These are phyloP conservation scores for Coemansia sp. DNA, from an alignment of 192 early-diverging fungal genomes.

Conservation along the genomic window DNA sequence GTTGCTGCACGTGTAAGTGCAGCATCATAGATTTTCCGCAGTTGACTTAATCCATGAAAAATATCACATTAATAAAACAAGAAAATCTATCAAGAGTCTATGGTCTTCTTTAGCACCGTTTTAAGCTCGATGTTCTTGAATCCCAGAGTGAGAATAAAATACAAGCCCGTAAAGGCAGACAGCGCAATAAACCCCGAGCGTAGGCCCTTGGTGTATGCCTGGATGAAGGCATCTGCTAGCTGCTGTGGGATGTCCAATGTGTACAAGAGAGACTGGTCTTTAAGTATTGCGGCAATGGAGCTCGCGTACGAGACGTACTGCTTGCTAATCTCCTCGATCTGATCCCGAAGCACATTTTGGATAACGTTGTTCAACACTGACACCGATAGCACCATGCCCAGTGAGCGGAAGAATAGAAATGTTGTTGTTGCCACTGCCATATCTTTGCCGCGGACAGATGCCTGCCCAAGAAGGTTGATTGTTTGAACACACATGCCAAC, in stretches of 20 bases:
- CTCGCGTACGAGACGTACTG: conserved; percentile 27
- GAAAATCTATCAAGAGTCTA: conserved; percentile 13
- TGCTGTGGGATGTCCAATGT: neutral
- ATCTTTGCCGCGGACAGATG: conserved; percentile 57
- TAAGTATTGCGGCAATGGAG: conserved; percentile 13
- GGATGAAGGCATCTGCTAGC: conserved; percentile 8
- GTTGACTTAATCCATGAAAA: neutral
- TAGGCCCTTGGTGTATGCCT: conserved; percentile 17
- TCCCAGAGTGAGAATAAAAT: conserved; percentile 23
- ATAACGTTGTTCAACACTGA: conserved; percentile 59
- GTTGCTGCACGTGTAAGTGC: neutral
- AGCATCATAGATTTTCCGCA: conserved; percentile 2
- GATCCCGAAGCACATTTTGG: conserved; percentile 57
- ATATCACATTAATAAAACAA: neutral
- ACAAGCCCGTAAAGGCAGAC: conserved; percentile 23
- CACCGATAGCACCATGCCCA: conserved; percentile 60
- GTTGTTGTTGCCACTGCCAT: conserved; percentile 67
- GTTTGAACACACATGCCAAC: conserved; percentile 72
- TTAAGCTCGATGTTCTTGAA: conserved; percentile 43
- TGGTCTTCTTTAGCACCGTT: conserved; percentile 35
- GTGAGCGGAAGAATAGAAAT: conserved; percentile 63
- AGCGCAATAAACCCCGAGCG: conserved; percentile 29
- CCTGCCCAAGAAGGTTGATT: conserved; percentile 67
- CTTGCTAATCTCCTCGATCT: conserved; percentile 22
- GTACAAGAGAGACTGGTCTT: conserved; percentile 24